Evolutionary conservation across 768 basidiomycete species (phyloP).

Genomic region (Hygrophorus pudorinus): DNA sequence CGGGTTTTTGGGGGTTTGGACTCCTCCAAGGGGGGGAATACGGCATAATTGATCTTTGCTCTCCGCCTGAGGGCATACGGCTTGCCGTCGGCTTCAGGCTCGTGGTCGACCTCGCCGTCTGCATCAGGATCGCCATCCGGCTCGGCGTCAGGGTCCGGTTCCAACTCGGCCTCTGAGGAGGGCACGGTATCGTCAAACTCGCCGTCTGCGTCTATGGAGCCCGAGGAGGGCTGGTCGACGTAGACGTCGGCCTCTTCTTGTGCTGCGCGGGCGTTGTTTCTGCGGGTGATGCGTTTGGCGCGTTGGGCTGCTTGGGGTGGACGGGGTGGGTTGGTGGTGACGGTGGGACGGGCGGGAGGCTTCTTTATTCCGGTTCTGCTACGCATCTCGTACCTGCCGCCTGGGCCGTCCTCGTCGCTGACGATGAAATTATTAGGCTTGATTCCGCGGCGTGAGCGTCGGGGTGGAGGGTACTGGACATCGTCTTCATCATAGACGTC

Average conservation of each 20-base stretch:
- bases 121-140: slow-evolving; percentile 33
- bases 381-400: slow-evolving; percentile 28
- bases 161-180: slow-evolving; percentile 34
- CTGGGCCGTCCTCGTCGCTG: slow-evolving; percentile 35
- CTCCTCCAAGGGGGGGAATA: slow-evolving; percentile 75
- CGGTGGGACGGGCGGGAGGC: slow-evolving; percentile 13
- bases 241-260: slow-evolving; percentile 44
- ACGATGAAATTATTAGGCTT: slow-evolving; percentile 28
- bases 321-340: slow-evolving; percentile 10
- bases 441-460: slow-evolving; percentile 9
- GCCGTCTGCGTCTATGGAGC: slow-evolving; percentile 46
- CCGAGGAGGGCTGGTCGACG: slow-evolving; percentile 35
- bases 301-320: slow-evolving; percentile 16
- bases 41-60: slow-evolving; percentile 65
- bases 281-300: slow-evolving; percentile 18
- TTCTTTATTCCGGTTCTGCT: slow-evolving; percentile 23
- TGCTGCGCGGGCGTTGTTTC: slow-evolving; percentile 13
- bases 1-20: slow-evolving; percentile 35
- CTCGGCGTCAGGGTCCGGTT: slow-evolving; percentile 29
- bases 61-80: slow-evolving; percentile 62
- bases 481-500: slow-evolving; percentile 21
- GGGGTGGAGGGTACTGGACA: slow-evolving; percentile 4
- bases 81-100: slow-evolving; percentile 42
- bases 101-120: slow-evolving; percentile 24
- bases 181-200: slow-evolving; percentile 47